Percentiles rank a stretch among this genome's conserved stretches.
Conservation (phyloP, 1,139 yeast genomes). For the Scheffersomyces segobiensis region DNA sequence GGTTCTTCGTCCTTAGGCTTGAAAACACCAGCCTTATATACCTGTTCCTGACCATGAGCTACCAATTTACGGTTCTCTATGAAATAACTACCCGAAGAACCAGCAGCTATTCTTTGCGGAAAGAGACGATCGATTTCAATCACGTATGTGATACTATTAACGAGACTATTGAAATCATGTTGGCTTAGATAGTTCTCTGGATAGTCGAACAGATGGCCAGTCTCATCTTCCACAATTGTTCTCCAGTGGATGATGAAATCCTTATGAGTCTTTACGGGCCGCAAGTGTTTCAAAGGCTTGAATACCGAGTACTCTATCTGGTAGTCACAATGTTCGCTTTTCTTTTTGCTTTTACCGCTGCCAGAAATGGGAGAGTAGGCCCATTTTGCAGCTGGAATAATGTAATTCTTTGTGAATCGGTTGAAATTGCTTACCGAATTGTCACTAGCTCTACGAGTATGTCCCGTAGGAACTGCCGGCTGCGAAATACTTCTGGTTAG, state of each 20-base stretch:
- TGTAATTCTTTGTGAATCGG: constrained; percentile 22
- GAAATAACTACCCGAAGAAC: constrained; percentile 75
- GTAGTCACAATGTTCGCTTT: constrained; percentile 9
- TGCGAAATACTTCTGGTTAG: not conserved
- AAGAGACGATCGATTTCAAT: constrained; percentile 32
- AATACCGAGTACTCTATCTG: constrained; percentile 56
- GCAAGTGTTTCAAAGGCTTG: constrained; percentile 33
- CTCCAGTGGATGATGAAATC: constrained; percentile 18
- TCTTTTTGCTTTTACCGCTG: constrained; percentile 1
- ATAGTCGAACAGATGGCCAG: constrained; percentile 6
- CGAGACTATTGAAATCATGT: constrained; percentile 34
- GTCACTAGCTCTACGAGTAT: not conserved
- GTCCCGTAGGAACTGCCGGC: not conserved
- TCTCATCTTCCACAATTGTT: constrained; percentile 8
- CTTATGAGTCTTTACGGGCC: constrained; percentile 16
- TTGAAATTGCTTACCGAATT: constrained; percentile 14
- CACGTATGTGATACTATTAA: constrained; percentile 41
- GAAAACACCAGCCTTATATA: constrained; percentile 54
- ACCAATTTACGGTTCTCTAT: constrained; percentile 33
- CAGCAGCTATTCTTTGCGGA: constrained; percentile 60
- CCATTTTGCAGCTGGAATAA: constrained; percentile 28
- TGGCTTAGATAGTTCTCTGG: constrained; percentile 31
- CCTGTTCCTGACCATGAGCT: constrained; percentile 3
- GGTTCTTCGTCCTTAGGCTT: constrained; percentile 85
- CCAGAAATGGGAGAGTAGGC: constrained; percentile 14